Percentiles rank a stretch among this genome's conserved stretches.
Evolutionary conservation across 305 asterid species (phyloP).

Genomic region (Fraxinus angustifolia): DNA sequence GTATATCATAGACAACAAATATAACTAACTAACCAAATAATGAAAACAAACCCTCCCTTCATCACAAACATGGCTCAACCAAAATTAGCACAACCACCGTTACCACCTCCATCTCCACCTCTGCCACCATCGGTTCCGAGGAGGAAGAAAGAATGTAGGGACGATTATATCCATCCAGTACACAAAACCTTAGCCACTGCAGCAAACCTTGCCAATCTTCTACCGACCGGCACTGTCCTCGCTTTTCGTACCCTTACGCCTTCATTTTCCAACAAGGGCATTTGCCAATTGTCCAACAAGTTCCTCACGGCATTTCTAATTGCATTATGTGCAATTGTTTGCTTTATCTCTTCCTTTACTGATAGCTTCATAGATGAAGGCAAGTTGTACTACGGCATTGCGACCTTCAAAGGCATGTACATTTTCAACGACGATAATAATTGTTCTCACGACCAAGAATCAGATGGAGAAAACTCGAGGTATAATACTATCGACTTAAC

Average conservation of each 20-base stretch:
- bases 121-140: background rate
- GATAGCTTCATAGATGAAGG: constrained; percentile 51
- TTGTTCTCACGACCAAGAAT: background rate
- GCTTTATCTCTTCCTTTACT: constrained; percentile 53
- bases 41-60: background rate
- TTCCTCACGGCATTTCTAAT: constrained; percentile 36
- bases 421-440: constrained; percentile 28
- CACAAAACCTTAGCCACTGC: constrained; percentile 52
- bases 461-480: background rate
- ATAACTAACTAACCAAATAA: constrained; percentile 3
- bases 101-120: background rate
- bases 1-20: background rate
- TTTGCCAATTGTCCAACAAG: constrained; percentile 39
- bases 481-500: constrained; percentile 23
- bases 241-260: constrained; percentile 53
- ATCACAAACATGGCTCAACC: constrained; percentile 3
- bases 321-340: constrained; percentile 33
- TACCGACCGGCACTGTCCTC: constrained; percentile 61
- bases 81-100: background rate
- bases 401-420: constrained; percentile 52
- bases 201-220: constrained; percentile 63
- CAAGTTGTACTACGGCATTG: constrained; percentile 44
- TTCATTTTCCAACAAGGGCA: constrained; percentile 52
- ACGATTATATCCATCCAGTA: constrained; percentile 19
- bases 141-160: background rate